phyloP scores from a whole-genome alignment of 495 filamentous ascomycete genomes.

The Sporormia fimetaria region DNA sequence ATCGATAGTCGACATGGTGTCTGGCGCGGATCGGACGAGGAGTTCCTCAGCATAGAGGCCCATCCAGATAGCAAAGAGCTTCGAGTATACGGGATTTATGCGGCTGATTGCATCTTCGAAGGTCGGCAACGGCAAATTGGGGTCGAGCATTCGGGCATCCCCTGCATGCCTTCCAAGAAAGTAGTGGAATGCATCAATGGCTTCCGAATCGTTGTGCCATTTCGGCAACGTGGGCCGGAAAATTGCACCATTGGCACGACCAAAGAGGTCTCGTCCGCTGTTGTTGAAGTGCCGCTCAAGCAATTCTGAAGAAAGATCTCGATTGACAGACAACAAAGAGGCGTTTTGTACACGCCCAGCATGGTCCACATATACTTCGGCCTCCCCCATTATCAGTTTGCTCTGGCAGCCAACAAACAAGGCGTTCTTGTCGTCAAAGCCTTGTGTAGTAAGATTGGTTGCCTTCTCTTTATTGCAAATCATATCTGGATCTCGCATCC shows the following conservation, averaged over 20 bases:
- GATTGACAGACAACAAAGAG: too few relatives aligned
- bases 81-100: constrained; percentile 24
- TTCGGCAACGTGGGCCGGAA: too few relatives aligned
- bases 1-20: neutral
- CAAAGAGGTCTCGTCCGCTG: too few relatives aligned
- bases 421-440: constrained; percentile 4
- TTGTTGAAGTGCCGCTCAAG: too few relatives aligned
- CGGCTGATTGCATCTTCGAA: constrained; percentile 15
- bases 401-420: constrained; percentile 31
- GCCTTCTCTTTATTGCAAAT: constrained; percentile 3
- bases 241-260: too few relatives aligned
- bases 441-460: neutral
- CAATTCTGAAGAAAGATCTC: too few relatives aligned
- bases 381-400: constrained; percentile 26
- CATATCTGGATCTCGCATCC: neutral
- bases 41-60: constrained; percentile 24
- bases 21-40: constrained; percentile 14
- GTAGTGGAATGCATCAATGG: constrained; percentile 31
- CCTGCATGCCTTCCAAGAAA: constrained; percentile 23
- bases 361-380: constrained; percentile 30
- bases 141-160: constrained; percentile 29
- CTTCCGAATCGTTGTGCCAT: constrained; percentile 35
- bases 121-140: constrained; percentile 20
- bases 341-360: constrained; percentile 18
- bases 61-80: constrained; percentile 33